Percentiles rank a stretch among this genome's conserved stretches.
These are phyloP conservation scores for Cladosporium sp. DNA, from an alignment of 2,329 filamentous ascomycete species.

Conservation along the genomic window DNA sequence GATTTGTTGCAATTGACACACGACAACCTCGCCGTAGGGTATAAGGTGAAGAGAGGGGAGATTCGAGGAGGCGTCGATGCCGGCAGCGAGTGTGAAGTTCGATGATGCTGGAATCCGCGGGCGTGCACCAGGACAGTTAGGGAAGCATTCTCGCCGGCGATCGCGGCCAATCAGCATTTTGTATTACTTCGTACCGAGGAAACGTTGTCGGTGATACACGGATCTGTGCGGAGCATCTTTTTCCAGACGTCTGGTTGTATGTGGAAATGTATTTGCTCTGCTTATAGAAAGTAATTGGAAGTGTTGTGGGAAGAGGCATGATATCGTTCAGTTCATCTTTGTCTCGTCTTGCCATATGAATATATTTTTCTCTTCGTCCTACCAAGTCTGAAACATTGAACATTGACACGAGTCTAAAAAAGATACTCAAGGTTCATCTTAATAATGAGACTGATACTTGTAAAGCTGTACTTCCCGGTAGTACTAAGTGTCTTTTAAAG, in stretches of 20 bases:
- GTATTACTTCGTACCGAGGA: conserved; percentile 3
- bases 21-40: conserved; percentile 4
- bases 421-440: neutral
- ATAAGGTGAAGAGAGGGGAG: conserved; percentile 6
- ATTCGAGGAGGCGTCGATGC: neutral
- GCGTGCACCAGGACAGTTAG: neutral
- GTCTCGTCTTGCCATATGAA: neutral
- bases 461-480: neutral
- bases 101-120: conserved; percentile 17
- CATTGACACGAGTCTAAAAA: neutral
- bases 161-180: conserved; percentile 10
- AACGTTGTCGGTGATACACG: neutral
- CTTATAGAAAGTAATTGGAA: neutral
- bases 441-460: neutral
- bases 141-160: conserved; percentile 3
- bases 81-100: conserved; percentile 13
- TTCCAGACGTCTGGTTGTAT: neutral
- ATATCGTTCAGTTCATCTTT: neutral
- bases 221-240: neutral
- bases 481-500: neutral
- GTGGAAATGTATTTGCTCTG: neutral
- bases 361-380: neutral
- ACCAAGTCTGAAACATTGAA: neutral
- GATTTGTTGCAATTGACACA: conserved; percentile 5
- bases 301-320: neutral